Percentiles rank a stretch among this genome's conserved stretches.
Evolutionary conservation across 1,139 yeast species (phyloP).

Genomic region (Nakaseomyces glabratus): DNA sequence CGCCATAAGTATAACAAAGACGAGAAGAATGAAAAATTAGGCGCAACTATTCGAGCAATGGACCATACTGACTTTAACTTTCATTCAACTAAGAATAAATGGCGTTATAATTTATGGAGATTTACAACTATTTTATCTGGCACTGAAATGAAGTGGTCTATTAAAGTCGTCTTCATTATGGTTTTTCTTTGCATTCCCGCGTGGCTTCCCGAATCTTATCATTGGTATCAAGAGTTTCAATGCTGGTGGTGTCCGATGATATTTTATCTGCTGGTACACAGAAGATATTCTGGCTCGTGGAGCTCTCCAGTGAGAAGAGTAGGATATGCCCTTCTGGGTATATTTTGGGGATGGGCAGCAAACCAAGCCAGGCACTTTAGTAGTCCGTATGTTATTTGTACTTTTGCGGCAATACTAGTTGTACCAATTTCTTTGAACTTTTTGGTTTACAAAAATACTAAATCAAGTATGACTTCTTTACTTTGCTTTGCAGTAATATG

Average conservation of each 20-base stretch:
- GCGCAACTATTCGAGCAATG: constrained; percentile 29
- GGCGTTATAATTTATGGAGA: constrained; percentile 35
- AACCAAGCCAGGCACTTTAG: constrained; percentile 34
- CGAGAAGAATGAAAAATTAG: constrained; percentile 10
- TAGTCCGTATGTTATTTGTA: constrained; percentile 35
- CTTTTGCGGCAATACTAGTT: constrained; percentile 34
- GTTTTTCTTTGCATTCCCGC: constrained; percentile 37
- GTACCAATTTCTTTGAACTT: constrained; percentile 33
- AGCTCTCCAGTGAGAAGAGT: constrained; percentile 33
- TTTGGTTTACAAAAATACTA: constrained; percentile 31
- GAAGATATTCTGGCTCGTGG: constrained; percentile 39
- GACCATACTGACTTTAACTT: constrained; percentile 35
- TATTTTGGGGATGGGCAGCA: constrained; percentile 41
- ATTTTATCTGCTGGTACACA: constrained; percentile 35
- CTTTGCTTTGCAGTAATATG: constrained; percentile 36
- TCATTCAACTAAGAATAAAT: constrained; percentile 31
- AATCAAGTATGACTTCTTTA: constrained; percentile 38
- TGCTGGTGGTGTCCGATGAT: constrained; percentile 38
- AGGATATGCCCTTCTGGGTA: constrained; percentile 34
- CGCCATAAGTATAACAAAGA: constrained; percentile 20
- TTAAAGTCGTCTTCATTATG: constrained; percentile 34
- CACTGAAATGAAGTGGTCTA: constrained; percentile 37
- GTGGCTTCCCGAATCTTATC: constrained; percentile 34
- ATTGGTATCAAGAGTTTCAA: constrained; percentile 37
- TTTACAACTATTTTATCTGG: constrained; percentile 31